phyloP scores from a whole-genome alignment of 163 green algal genomes.

The Picocystis sp. region DNA sequence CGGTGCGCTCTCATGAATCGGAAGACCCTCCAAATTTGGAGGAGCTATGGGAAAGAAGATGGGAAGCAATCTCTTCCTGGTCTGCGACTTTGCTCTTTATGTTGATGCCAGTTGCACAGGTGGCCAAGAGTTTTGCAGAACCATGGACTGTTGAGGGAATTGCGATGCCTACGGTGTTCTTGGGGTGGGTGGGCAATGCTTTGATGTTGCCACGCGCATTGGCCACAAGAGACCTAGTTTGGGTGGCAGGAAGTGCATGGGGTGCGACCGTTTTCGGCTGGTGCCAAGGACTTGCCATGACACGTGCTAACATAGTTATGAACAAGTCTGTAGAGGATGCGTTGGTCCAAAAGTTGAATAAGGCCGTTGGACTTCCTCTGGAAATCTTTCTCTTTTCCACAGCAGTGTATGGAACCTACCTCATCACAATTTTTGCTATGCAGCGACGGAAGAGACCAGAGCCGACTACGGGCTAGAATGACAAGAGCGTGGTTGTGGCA shows the following conservation, averaged over 20 bases:
- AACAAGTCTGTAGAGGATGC: too few relatives aligned
- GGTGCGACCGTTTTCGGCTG: constrained; percentile 35
- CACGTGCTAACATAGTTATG: too few relatives aligned
- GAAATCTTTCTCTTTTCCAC: too few relatives aligned
- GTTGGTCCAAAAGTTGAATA: too few relatives aligned
- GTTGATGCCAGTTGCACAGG: constrained; percentile 48
- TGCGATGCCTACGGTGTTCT: constrained; percentile 49
- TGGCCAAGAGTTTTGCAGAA: constrained; percentile 21
- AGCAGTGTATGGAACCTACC: too few relatives aligned
- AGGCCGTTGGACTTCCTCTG: too few relatives aligned
- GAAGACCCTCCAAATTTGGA: too few relatives aligned
- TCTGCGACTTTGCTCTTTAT: constrained; percentile 57
- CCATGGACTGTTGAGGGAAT: constrained; percentile 42
- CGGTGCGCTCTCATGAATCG: too few relatives aligned
- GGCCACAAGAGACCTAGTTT: constrained; percentile 55
- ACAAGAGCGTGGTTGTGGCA: too few relatives aligned
- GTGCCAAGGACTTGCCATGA: constrained; percentile 47
- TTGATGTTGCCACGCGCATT: constrained; percentile 79
- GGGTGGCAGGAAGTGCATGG: constrained; percentile 53
- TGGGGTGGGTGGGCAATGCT: constrained; percentile 62
- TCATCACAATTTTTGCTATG: too few relatives aligned
- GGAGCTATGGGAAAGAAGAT: constrained; percentile 10
- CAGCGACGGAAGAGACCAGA: too few relatives aligned
- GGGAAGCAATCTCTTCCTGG: constrained; percentile 35
- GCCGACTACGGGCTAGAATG: too few relatives aligned